A percentile compares a stretch with the other conserved stretches of the same genome.
phyloP scores from a whole-genome alignment of 805 yeast genomes.

The Ogataea populi-albae region DNA sequence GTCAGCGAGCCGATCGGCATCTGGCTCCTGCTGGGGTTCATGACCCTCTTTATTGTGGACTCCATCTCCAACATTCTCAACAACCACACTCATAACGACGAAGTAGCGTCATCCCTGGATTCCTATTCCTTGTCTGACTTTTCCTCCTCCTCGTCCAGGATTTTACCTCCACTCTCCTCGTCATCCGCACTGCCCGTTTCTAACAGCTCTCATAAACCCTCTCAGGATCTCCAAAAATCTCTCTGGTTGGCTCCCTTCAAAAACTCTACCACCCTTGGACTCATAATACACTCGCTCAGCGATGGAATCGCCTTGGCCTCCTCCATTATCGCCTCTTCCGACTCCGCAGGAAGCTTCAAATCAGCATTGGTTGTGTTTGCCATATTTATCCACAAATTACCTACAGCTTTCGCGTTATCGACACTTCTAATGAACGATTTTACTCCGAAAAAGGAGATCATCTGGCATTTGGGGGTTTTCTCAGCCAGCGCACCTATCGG shows the following conservation, averaged over 20 bases:
- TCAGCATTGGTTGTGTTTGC: constrained; percentile 50
- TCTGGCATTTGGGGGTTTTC: constrained; percentile 51
- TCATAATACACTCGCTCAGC: constrained; percentile 62
- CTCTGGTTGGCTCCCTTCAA: constrained; percentile 32
- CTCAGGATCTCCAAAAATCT: constrained; percentile 4
- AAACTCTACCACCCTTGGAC: constrained; percentile 56
- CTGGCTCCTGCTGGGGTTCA: constrained; percentile 51
- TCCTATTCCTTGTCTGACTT: constrained; percentile 5
- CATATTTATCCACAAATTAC: constrained; percentile 67
- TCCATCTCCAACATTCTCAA: constrained; percentile 17
- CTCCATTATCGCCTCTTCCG: constrained; percentile 35
- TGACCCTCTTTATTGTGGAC: constrained; percentile 51
- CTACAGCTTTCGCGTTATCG: constrained; percentile 67
- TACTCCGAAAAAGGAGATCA: constrained; percentile 28
- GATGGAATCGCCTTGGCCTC: constrained; percentile 77
- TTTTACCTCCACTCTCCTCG: constrained; percentile 6
- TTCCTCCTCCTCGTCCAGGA: constrained; percentile 1
- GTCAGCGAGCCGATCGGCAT: constrained; percentile 40
- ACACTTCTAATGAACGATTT: constrained; percentile 48
- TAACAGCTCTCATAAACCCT: neutral
- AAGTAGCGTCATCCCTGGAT: neutral
- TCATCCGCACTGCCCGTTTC: constrained; percentile 7
- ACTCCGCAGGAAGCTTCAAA: constrained; percentile 9
- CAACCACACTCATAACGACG: constrained; percentile 2
- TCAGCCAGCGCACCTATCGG: constrained; percentile 61